Evolutionary conservation across 2,329 filamentous ascomycete species (phyloP), one percentile per base, ranked within the genome.

Genomic region (Claviceps sp.): DNA sequence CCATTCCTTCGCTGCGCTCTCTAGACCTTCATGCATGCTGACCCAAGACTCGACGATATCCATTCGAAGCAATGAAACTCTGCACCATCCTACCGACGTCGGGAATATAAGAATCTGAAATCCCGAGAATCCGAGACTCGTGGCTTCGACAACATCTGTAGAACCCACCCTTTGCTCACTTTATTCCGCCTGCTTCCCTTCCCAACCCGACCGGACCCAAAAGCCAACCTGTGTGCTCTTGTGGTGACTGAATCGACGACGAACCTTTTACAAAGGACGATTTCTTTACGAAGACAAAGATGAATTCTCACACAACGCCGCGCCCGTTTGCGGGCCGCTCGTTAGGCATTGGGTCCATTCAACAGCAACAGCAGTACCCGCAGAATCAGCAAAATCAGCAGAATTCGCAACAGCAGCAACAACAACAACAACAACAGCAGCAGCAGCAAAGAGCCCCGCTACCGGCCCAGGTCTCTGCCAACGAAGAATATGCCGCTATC

Each of bases 401-500:
- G 8, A 11, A 9, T 11, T 11, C 9, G 30, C 30, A 34, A 2
- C 62, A 64, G 37, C 59, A 62, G 22, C 65, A 67, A 51, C 61
- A 61, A 26, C 51, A 50, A 9, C 65, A 65, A 6, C 54, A 55
- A 37, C 51, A 53, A 46, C 53, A 55, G 20, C 51, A 50, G 44
- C 58, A 57, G 30, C 61, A 61, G 50, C 47, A 40, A 44, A 44
- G 47, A 40, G 64, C 65, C 34, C 63, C 66, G 13, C 57, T 64
- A 9, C 60, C 65, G 16, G 64, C 63, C 13, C 66, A 67, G 47
- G 64, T 68, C 5, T 64, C 64, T 11, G 57, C 62, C 22, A 68
- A 68, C 54, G 67, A 70, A 47, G 67, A 70, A 37, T 70, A 70
- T 55, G 64, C 59, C 55, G 62, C 58, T 46, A 69, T 97, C 59